Evolutionary conservation across 1,139 yeast genomes (phyloP), one percentile per base, ranked within the genome.

Genomic region (Debaryomycetaceae sp.): DNA sequence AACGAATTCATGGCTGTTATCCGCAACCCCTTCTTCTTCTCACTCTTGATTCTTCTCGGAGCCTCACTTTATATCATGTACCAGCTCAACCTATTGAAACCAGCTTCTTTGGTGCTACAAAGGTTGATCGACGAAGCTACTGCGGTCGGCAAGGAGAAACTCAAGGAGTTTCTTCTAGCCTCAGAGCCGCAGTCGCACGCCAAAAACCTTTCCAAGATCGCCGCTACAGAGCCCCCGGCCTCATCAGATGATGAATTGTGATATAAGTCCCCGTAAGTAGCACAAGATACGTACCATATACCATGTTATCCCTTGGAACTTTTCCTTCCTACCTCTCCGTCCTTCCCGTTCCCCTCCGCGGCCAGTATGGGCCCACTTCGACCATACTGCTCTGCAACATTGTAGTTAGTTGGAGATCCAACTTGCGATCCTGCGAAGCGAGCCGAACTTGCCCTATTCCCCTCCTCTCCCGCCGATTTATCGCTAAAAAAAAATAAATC

Each of bases 1-100:
- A 91, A 91, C 61, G 98, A 94, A 69, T 85, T 92, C 52, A 78
- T 89, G 85, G 85, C 95, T 6, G 79, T 92, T 17, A 56, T 92
- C 37, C 76, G 95, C 47, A 91, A 87, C 59, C 98, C 98, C 22
- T 56, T 86, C 17, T 73, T 84, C 51, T 82, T 89, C 53, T 67
- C 88, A 15, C 64, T 83, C 40, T 53, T 79, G 6, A 55, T 89
- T 37, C 49, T 86, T 2, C 32, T 72, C 1, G 78, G 77, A 1
- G 88, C 85, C 0, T 84, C 79, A 1, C 59, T 76, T 2, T 88
- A 84, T 56, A 74, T 84, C 38, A 75, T 89, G 48, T 85, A 87
- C 57, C 75, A 76, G 39, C 71, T 84, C 60, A 84, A 84, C 50
- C 65, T 91, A 59, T 76, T 91, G 66, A 84, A 83, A 6, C 96